A percentile compares a stretch with the other conserved stretches of the same genome.
These are phyloP conservation scores for Pythium monospermum DNA, from an alignment of 352 stramenopile species.

Conservation along the genomic window DNA sequence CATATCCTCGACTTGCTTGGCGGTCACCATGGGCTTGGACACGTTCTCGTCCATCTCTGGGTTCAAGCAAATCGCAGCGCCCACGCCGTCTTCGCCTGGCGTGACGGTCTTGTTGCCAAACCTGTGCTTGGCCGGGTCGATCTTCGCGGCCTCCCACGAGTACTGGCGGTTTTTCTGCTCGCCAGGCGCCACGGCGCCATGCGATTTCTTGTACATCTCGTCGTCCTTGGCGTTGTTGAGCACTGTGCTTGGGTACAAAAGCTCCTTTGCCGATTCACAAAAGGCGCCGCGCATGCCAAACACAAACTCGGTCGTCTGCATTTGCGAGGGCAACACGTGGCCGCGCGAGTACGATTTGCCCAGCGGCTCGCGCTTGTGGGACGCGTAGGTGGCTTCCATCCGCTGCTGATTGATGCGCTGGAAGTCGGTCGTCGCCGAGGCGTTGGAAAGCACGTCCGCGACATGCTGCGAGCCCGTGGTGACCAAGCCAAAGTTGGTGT, in stretches of 20 bases:
- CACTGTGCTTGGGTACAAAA: conserved; percentile 64
- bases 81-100: conserved; percentile 35
- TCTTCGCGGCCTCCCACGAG: conserved; percentile 58
- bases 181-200: conserved; percentile 71
- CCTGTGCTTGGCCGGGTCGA: conserved; percentile 63
- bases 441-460: conserved; percentile 43
- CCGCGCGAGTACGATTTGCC: conserved; percentile 62
- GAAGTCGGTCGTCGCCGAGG: conserved; percentile 38
- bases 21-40: conserved; percentile 34
- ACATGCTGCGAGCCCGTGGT: conserved; percentile 72
- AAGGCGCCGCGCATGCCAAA: conserved; percentile 67
- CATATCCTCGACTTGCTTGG: conserved; percentile 69
- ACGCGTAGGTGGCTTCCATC: conserved; percentile 73
- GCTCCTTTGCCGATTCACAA: conserved; percentile 77
- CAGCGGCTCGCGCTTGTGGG: conserved; percentile 73
- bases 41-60: conserved; percentile 64
- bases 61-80: conserved; percentile 54
- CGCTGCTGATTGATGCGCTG: conserved; percentile 65
- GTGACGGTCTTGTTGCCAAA: conserved; percentile 58
- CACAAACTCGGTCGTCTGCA: conserved; percentile 49
- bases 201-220: conserved; percentile 70
- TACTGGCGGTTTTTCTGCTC: conserved; percentile 87
- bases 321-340: conserved; percentile 56
- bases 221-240: conserved; percentile 60
- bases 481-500: conserved; percentile 59